A percentile compares a stretch with the other conserved stretches of the same genome.
These are phyloP conservation scores for Solanum appendiculatum DNA, from an alignment of 257 asterid genomes.

Conservation along the genomic window DNA sequence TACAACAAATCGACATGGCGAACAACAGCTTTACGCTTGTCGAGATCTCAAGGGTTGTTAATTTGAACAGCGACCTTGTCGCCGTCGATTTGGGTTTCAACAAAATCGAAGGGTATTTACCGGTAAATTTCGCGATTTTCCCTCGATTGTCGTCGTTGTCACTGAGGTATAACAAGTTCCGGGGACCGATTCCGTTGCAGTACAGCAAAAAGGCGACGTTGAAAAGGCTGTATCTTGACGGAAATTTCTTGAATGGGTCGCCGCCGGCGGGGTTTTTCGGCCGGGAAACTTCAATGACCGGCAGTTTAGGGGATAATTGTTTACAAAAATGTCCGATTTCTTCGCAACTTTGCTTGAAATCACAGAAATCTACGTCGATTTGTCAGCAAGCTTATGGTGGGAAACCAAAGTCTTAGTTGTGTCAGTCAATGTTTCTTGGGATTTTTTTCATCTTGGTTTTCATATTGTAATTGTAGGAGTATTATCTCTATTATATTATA, in stretches of 20 bases:
- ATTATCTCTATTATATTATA: not conserved
- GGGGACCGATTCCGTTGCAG: slow-evolving; percentile 69
- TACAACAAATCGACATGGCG: slow-evolving; percentile 67
- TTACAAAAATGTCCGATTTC: slow-evolving; percentile 51
- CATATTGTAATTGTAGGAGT: not conserved
- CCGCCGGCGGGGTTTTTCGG: slow-evolving; percentile 70
- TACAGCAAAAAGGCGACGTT: slow-evolving; percentile 44
- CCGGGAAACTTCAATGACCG: slow-evolving; percentile 33
- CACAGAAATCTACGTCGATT: slow-evolving; percentile 71
- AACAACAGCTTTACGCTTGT: slow-evolving; percentile 41
- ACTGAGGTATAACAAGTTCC: slow-evolving; percentile 55
- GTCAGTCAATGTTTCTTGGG: slow-evolving; percentile 3
- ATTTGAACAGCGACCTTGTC: slow-evolving; percentile 40
- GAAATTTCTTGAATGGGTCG: slow-evolving; percentile 65
- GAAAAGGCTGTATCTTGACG: slow-evolving; percentile 63
- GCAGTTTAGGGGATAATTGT: slow-evolving; percentile 87
- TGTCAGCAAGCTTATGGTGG: slow-evolving; percentile 83
- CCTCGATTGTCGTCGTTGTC: slow-evolving; percentile 49
- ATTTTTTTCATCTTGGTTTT: not conserved
- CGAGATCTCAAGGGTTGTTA: slow-evolving; percentile 22
- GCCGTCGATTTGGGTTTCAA: slow-evolving; percentile 76
- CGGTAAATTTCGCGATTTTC: slow-evolving; percentile 37
- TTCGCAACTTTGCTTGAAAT: slow-evolving; percentile 76
- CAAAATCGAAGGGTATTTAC: slow-evolving; percentile 40
- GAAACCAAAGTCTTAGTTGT: slow-evolving; percentile 38